A percentile compares a stretch with the other conserved stretches of the same genome.
phyloP scores from a whole-genome alignment of 257 asterid genomes.

The Leonotis leonurus region DNA sequence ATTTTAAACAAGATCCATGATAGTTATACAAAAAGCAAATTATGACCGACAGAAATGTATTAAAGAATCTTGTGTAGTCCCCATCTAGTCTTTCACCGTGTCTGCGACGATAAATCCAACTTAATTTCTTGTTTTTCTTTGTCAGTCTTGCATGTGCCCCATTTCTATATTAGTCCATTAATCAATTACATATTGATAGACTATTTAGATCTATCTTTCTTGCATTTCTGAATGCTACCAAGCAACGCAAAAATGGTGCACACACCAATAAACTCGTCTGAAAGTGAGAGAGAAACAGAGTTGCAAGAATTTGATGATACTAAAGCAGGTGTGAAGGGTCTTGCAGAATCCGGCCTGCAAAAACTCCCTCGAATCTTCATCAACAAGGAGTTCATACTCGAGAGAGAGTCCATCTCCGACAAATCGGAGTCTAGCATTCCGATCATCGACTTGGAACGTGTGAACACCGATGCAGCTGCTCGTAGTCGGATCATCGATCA shows the following conservation, averaged over 20 bases:
- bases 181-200: not conserved
- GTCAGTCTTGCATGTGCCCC: no score
- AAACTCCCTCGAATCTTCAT: slow-evolving; percentile 15
- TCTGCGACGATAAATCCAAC: no score
- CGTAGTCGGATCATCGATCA: slow-evolving; percentile 11
- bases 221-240: not conserved
- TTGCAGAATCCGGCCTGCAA: not conserved
- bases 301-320: slow-evolving; percentile 4
- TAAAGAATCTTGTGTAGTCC: no score
- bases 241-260: not conserved
- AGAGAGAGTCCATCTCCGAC: not conserved
- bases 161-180: no score
- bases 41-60: not conserved
- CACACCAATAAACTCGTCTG: not conserved
- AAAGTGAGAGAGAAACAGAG: not conserved
- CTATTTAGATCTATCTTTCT: not conserved
- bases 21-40: no score
- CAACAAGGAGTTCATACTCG: not conserved
- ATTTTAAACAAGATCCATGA: not conserved
- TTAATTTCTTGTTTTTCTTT: no score
- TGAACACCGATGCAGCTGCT: not conserved
- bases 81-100: no score
- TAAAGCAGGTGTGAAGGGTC: slow-evolving; percentile 18
- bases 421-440: slow-evolving; percentile 12
- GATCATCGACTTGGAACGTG: slow-evolving; percentile 17